phyloP scores from a whole-genome alignment of 495 filamentous ascomycete genomes.

The Sordaria brevicollis region DNA sequence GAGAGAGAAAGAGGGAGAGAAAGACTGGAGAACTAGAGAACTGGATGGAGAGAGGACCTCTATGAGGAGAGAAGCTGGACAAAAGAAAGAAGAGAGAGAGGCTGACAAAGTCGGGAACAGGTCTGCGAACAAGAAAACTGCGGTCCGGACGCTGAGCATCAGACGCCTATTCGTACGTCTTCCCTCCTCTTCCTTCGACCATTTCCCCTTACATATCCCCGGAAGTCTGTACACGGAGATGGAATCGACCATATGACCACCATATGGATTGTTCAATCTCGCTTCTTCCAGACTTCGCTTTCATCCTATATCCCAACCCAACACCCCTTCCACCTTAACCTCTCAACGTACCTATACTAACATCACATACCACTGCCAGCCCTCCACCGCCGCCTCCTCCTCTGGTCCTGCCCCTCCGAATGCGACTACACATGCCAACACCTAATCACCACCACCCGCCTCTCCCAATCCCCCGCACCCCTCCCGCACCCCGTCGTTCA shows the following conservation, averaged over 20 bases:
- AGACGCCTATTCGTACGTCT: conserved; percentile 44
- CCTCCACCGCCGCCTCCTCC: conserved; percentile 56
- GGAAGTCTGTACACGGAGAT: too few species aligned
- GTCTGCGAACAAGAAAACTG: conserved; percentile 79
- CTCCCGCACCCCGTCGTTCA: conserved; percentile 57
- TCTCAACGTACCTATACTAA: neutral
- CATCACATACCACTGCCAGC: conserved; percentile 28
- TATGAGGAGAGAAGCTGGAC: neutral
- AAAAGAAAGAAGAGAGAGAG: neutral
- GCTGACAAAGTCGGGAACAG: conserved; percentile 34
- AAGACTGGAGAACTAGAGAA: too few species aligned
- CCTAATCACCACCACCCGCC: conserved; percentile 68
- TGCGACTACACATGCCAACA: conserved; percentile 99
- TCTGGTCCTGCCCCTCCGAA: conserved; percentile 79
- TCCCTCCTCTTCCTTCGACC: neutral
- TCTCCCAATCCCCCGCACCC: conserved; percentile 36
- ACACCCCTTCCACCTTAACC: neutral
- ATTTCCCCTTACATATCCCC: too few species aligned
- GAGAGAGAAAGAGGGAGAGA: too few species aligned
- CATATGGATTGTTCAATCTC: too few species aligned
- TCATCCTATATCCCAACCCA: too few species aligned
- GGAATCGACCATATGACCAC: too few species aligned
- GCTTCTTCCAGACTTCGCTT: too few species aligned
- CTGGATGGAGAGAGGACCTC: neutral
- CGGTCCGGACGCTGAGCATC: conserved; percentile 26